Percentiles rank a stretch among this genome's conserved stretches.
Evolutionary conservation across 169 alveolate species (phyloP).

Genomic region (Neospora caninum): DNA sequence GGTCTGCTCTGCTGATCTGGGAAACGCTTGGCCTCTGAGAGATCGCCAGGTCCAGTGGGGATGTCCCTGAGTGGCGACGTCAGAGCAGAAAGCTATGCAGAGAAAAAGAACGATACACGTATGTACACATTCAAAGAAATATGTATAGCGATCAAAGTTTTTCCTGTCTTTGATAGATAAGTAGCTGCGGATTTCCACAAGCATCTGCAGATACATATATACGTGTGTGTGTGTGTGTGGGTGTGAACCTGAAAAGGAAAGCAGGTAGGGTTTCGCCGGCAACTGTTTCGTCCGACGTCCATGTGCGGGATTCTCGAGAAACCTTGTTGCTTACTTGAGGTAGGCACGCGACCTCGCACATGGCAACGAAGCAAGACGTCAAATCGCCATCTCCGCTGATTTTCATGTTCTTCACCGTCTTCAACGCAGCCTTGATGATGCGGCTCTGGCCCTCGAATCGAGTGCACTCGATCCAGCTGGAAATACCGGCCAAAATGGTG

Average conservation of each 20-base stretch:
- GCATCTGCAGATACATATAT: not conserved
- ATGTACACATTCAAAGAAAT: not conserved
- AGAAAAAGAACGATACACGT: not conserved
- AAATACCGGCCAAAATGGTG: conserved; percentile 77
- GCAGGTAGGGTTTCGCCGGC: no score
- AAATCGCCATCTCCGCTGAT: conserved; percentile 70
- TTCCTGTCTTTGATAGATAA: no score
- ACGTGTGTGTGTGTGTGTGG: not conserved
- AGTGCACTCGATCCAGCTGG: conserved; percentile 83
- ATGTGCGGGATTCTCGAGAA: no score
- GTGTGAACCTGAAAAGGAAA: no score
- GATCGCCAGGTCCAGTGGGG: no score
- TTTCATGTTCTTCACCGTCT: conserved; percentile 77
- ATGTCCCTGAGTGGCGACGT: no score
- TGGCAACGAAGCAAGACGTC: conserved; percentile 69
- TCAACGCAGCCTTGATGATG: conserved; percentile 83
- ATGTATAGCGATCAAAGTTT: no score
- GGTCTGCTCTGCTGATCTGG: no score
- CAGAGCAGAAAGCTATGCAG: not conserved
- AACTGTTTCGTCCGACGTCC: no score
- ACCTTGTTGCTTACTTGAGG: conserved; percentile 48
- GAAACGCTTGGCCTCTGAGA: no score
- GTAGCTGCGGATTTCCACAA: not conserved
- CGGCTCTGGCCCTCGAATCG: conserved; percentile 82
- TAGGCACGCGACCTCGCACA: conserved; percentile 81